Evolutionary conservation across 768 basidiomycete species (phyloP).

Genomic region (Lanmaoa pseudosensibilis): DNA sequence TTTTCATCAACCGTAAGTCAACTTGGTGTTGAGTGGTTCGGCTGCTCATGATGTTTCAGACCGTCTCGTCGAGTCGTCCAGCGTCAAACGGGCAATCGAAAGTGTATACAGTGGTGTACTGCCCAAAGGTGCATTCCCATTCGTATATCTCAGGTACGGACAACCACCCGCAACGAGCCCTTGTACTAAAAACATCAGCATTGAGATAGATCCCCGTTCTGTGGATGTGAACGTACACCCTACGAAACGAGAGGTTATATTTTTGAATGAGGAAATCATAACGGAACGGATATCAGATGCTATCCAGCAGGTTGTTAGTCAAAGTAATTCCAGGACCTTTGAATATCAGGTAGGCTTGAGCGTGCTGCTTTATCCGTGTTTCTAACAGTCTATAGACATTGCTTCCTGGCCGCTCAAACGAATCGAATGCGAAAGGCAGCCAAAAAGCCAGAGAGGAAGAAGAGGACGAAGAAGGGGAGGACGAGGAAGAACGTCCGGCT

Average conservation of each 20-base stretch:
- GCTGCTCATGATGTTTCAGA: constrained; percentile 46
- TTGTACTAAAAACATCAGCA: constrained; percentile 40
- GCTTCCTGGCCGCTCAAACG: constrained; percentile 52
- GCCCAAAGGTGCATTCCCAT: constrained; percentile 87
- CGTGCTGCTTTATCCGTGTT: background rate
- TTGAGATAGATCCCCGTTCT: constrained; percentile 80
- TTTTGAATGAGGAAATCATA: constrained; percentile 87
- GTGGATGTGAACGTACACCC: constrained; percentile 99
- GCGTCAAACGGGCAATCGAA: constrained; percentile 87
- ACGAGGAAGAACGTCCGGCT: constrained; percentile 30
- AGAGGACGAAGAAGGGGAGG: constrained; percentile 33
- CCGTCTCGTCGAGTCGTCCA: constrained; percentile 84
- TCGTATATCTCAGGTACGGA: constrained; percentile 88
- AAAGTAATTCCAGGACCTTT: constrained; percentile 67
- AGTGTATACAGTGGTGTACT: constrained; percentile 79
- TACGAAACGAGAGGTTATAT: constrained; percentile 95
- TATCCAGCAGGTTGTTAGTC: constrained; percentile 65
- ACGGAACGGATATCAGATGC: constrained; percentile 72
- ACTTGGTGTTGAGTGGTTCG: background rate
- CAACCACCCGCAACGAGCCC: background rate
- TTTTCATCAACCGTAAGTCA: constrained; percentile 92
- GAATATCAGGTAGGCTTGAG: constrained; percentile 60
- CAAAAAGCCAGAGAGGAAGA: constrained; percentile 42
- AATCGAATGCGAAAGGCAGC: constrained; percentile 21
- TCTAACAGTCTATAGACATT: constrained; percentile 46